phyloP scores from a whole-genome alignment of 1,139 yeast species.

The Ogataea hybrid region DNA sequence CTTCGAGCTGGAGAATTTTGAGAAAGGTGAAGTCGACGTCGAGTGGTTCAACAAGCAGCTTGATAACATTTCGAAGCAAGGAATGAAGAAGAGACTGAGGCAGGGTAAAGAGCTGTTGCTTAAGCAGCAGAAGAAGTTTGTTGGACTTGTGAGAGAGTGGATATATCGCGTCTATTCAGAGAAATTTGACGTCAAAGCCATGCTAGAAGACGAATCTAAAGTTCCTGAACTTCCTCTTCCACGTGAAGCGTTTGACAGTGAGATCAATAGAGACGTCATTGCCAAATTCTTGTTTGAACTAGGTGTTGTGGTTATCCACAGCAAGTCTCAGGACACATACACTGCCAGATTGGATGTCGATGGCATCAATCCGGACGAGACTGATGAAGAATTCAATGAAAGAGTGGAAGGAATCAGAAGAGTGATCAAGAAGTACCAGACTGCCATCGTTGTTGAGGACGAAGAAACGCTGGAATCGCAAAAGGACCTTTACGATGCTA shows the following conservation, averaged over 20 bases:
- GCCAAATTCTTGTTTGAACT: constrained; percentile 62
- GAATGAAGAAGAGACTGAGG: constrained; percentile 64
- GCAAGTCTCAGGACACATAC: constrained; percentile 52
- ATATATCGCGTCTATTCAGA: constrained; percentile 44
- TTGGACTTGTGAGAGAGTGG: constrained; percentile 68
- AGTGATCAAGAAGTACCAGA: constrained; percentile 63
- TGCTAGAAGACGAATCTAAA: constrained; percentile 41
- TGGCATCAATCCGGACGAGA: constrained; percentile 65
- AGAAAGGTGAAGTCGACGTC: constrained; percentile 75
- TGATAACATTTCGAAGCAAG: constrained; percentile 73
- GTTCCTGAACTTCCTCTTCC: constrained; percentile 51
- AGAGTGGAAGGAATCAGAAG: constrained; percentile 44
- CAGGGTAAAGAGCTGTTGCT: constrained; percentile 66
- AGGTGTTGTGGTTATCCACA: constrained; percentile 65
- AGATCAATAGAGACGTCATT: constrained; percentile 54
- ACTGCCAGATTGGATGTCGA: constrained; percentile 66
- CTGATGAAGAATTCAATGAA: constrained; percentile 58
- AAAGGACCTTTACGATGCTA: constrained; percentile 63
- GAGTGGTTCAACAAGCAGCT: constrained; percentile 90
- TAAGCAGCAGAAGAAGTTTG: constrained; percentile 68
- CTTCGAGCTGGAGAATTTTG: constrained; percentile 80
- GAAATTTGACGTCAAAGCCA: constrained; percentile 27
- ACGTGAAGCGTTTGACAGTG: constrained; percentile 43
- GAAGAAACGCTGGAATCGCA: constrained; percentile 63
- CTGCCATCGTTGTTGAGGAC: constrained; percentile 61